Evolutionary conservation across 352 stramenopile species (phyloP).

Genomic region (Phytopythium kandeliae): DNA sequence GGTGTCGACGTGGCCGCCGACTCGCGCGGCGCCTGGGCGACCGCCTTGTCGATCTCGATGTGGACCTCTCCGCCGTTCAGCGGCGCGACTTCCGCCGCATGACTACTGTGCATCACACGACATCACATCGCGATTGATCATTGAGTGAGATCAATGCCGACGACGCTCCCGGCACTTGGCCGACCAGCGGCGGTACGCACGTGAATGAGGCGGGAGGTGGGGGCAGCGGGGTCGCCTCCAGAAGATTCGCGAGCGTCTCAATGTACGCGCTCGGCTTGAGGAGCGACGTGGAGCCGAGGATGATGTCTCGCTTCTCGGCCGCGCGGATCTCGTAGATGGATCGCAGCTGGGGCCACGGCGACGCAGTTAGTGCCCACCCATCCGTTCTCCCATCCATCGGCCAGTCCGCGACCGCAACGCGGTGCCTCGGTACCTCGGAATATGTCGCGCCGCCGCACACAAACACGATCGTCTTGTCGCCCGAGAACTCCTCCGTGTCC

Average conservation of each 20-base stretch:
- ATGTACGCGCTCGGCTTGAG: conserved; percentile 55
- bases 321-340: conserved; percentile 74
- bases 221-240: conserved; percentile 35
- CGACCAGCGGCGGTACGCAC: no score
- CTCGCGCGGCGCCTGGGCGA: conserved; percentile 14
- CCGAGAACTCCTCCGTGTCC: conserved; percentile 52
- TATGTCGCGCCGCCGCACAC: conserved; percentile 92
- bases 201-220: conserved; percentile 7
- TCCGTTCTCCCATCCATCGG: no score
- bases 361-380: background rate
- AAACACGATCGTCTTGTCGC: conserved; percentile 94
- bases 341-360: conserved; percentile 34
- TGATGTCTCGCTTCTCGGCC: conserved; percentile 62
- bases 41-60: conserved; percentile 54
- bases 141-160: background rate
- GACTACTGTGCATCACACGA: conserved; percentile 16
- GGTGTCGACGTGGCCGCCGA: background rate
- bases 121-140: no score
- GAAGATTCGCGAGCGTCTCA: conserved; percentile 51
- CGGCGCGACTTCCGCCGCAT: conserved; percentile 45
- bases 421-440: conserved; percentile 93
- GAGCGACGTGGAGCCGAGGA: conserved; percentile 69
- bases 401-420: no score
- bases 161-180: no score
- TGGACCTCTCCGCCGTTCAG: conserved; percentile 64